Percentiles rank a stretch among this genome's conserved stretches.
phyloP scores from a whole-genome alignment of 495 filamentous ascomycete species.

The Penicillium waksmanii region DNA sequence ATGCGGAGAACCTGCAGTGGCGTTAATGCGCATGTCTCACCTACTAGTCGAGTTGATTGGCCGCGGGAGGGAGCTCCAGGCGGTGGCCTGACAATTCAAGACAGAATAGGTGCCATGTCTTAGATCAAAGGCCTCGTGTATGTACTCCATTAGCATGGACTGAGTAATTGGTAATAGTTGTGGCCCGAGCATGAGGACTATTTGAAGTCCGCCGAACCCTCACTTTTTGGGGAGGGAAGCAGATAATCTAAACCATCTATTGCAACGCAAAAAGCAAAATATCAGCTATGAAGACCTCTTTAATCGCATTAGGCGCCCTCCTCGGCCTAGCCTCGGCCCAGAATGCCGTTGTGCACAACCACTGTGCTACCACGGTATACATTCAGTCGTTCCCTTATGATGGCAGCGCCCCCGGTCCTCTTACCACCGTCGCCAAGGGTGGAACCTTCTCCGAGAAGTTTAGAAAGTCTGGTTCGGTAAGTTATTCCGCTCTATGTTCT shows the following conservation, averaged over 20 bases:
- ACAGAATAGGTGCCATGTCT: constrained; percentile 23
- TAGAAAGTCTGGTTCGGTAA: constrained; percentile 31
- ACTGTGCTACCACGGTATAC: constrained; percentile 32
- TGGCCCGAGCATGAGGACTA: constrained; percentile 23
- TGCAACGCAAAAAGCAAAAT: constrained; percentile 18
- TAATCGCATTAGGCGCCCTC: constrained; percentile 26
- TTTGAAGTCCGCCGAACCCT: constrained; percentile 26
- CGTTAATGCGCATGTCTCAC: constrained; percentile 34
- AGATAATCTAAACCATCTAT: constrained; percentile 17
- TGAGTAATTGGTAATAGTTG: not conserved
- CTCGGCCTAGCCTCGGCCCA: constrained; percentile 32
- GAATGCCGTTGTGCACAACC: constrained; percentile 32
- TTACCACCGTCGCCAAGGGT: constrained; percentile 31
- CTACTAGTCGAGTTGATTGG: constrained; percentile 24
- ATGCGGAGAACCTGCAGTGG: constrained; percentile 23
- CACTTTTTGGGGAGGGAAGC: constrained; percentile 11
- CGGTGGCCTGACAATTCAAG: constrained; percentile 25
- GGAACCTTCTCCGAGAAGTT: constrained; percentile 33
- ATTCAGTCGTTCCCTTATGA: constrained; percentile 37
- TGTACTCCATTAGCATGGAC: constrained; percentile 15
- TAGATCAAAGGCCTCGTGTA: constrained; percentile 16
- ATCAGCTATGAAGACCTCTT: constrained; percentile 29
- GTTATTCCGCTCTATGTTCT: constrained; percentile 18
- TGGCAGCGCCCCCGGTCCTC: constrained; percentile 33
- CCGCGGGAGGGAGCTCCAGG: constrained; percentile 1